Percentiles rank a stretch among this genome's conserved stretches.
These are phyloP conservation scores for Aleurites moluccanus DNA, from an alignment of 441 rosid genomes.

Conservation along the genomic window DNA sequence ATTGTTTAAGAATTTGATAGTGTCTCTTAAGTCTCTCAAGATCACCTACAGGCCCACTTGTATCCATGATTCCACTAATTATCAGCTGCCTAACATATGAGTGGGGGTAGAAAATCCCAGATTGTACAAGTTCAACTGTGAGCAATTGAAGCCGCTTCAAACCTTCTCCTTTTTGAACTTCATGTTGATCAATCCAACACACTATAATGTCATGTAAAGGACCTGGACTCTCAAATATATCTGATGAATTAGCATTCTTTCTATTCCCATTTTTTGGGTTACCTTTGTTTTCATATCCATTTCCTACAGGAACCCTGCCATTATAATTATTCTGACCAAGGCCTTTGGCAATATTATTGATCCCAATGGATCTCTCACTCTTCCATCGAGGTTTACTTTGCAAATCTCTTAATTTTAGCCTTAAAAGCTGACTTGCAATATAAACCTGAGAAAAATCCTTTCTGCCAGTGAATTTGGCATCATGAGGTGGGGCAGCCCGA, in stretches of 20 bases:
- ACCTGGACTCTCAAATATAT: constrained; percentile 90
- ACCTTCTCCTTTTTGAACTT: constrained; percentile 73
- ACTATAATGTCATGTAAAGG: constrained; percentile 92
- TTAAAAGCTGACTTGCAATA: constrained; percentile 77
- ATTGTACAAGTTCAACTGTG: constrained; percentile 69
- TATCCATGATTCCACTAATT: constrained; percentile 87
- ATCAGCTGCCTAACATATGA: constrained; percentile 95
- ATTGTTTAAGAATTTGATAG: constrained; percentile 75
- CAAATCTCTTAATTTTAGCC: constrained; percentile 66
- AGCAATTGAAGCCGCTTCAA: constrained; percentile 77
- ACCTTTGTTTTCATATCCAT: constrained; percentile 36
- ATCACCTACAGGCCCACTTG: constrained; percentile 45
- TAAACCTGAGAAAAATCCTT: constrained; percentile 84
- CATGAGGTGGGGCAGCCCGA: constrained; percentile 60
- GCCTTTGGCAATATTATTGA: constrained; percentile 39
- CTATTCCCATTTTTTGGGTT: constrained; percentile 25
- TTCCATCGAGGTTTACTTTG: constrained; percentile 40
- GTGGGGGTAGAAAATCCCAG: constrained; percentile 87
- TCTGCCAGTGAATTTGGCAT: constrained; percentile 76
- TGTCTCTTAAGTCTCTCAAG: constrained; percentile 71
- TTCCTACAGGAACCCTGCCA: constrained; percentile 37
- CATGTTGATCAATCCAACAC: constrained; percentile 99
- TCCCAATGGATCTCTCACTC: constrained; percentile 41
- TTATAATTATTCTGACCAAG: constrained; percentile 34
- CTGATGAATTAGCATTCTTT: constrained; percentile 30